A percentile compares a stretch with the other conserved stretches of the same genome.
phyloP scores from a whole-genome alignment of 2,329 filamentous ascomycete species.

The Passalora sequoiae region DNA sequence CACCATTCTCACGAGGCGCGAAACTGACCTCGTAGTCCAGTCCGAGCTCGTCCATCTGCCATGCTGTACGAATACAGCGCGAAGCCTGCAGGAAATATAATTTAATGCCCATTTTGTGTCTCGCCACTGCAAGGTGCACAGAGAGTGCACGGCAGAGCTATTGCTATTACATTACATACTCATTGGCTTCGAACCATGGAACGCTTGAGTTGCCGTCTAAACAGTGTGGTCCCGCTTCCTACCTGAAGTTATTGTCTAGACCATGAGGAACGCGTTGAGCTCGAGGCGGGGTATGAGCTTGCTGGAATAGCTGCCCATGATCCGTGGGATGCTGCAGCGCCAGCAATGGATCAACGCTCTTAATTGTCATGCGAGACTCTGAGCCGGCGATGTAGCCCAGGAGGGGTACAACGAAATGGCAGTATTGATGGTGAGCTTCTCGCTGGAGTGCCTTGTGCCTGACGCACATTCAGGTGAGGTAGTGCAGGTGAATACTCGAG shows the following conservation, averaged over 20 bases:
- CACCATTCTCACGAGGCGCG: slow-evolving; percentile 36
- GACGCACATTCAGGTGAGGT: too few relatives aligned
- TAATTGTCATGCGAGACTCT: background rate
- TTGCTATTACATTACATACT: too few relatives aligned
- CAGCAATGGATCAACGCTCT: background rate
- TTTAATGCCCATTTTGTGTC: slow-evolving; percentile 29
- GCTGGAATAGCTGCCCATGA: background rate
- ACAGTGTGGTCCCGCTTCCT: too few relatives aligned
- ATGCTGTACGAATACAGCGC: slow-evolving; percentile 42
- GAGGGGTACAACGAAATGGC: background rate
- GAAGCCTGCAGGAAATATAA: slow-evolving; percentile 48
- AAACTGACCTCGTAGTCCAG: slow-evolving; percentile 41
- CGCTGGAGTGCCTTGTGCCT: too few relatives aligned
- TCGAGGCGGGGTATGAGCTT: background rate
- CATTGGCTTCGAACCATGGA: too few relatives aligned
- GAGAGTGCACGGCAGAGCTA: too few relatives aligned
- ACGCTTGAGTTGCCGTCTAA: too few relatives aligned
- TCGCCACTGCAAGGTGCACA: background rate
- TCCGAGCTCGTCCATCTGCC: slow-evolving; percentile 44
- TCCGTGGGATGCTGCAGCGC: too few relatives aligned
- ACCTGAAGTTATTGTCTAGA: too few relatives aligned
- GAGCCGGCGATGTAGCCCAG: background rate
- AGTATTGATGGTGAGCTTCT: background rate
- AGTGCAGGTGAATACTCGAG: too few relatives aligned
- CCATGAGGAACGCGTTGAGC: background rate